Conservation (phyloP, 2,329 filamentous ascomycete genomes). For the Pseudogymnoascus sp. region DNA sequence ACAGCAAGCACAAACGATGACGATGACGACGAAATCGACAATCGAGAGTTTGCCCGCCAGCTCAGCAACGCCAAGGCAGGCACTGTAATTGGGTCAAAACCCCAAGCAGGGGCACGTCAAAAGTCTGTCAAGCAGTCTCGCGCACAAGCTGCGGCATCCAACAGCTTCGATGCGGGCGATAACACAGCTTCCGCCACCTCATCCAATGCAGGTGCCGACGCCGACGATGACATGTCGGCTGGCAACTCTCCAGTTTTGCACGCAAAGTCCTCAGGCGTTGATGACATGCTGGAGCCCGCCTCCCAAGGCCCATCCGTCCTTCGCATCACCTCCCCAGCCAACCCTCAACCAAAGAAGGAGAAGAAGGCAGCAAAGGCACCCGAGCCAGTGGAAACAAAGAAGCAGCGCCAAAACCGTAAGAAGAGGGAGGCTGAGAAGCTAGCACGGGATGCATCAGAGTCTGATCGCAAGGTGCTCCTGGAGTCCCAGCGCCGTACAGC, state of each 20-base stretch:
- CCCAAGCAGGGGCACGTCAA: conserved; percentile 33
- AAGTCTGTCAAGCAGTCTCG: conserved; percentile 65
- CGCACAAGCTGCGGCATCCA: conserved; percentile 39
- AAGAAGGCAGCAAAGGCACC: conserved; percentile 51
- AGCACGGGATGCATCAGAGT: conserved; percentile 68
- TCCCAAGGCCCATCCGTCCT: conserved; percentile 64
- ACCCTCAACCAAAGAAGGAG: conserved; percentile 51
- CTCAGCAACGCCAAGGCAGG: conserved; percentile 65
- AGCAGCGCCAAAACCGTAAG: conserved; percentile 85
- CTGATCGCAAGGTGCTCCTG: conserved; percentile 64
- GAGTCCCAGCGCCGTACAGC: conserved; percentile 80
- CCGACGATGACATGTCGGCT: conserved; percentile 72
- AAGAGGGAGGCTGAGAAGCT: conserved; percentile 77
- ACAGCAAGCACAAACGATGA: conserved; percentile 12
- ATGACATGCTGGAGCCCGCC: conserved; percentile 82
- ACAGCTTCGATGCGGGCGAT: conserved; percentile 31
- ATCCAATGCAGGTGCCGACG: conserved; percentile 66
- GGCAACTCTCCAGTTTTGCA: conserved; percentile 55
- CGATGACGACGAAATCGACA: conserved; percentile 53
- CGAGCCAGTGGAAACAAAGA: conserved; percentile 76
- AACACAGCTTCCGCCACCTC: conserved; percentile 48
- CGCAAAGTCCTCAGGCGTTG: conserved; percentile 60
- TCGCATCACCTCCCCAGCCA: conserved; percentile 63
- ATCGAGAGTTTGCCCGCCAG: conserved; percentile 69
- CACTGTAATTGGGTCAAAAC: conserved; percentile 46